Evolutionary conservation across 768 basidiomycete species (phyloP), one percentile per base, ranked within the genome.

Genomic region (Auricularia sp.): DNA sequence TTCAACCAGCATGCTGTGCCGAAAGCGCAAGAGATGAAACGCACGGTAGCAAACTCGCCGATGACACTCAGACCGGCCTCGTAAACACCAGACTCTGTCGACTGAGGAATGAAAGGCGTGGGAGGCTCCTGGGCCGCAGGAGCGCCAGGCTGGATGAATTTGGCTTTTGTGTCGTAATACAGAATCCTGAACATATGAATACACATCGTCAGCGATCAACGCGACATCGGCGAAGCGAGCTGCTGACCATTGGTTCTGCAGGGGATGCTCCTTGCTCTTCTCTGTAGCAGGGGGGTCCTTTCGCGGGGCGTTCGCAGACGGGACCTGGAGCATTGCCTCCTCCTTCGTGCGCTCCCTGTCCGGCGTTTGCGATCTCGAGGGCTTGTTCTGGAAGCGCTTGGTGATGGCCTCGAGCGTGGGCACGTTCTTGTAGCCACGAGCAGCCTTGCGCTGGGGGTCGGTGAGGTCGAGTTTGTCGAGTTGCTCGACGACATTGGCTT

Each of bases 361-460:
- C 8, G 45, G 62, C 42, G 54, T 29, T 44, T 21, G 56, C 29
- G 62, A 63, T 83, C 82, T 56, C 82, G 68, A 67, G 78, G 80
- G 62, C 92, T 80, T 42, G 85, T 79, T 63, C 87, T 79, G 35
- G 87, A 92, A 77, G 44, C 88, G 84, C 37, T 87, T 88, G 1
- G 91, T 89, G 77, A 94, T 93, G 35, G 88, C 89, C 71, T 92
- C 90, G 63, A 94, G 82, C 67, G 83, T 85, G 14, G 92, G 92
- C 54, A 93, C 89, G 71, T 92, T 92, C 85, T 92, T 93, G 76
- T 91, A 93, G 29, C 91, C 91, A n/a, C 76, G 70, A 44, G 77
- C 75, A 64, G 77, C 70, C 74, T 80, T 82, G 68, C 73, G 75
- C 73, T 77, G 76, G 35, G 67, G 79, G 54, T 64, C 61, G 8